These are phyloP conservation scores for Aspergillus quadricinctus DNA, from an alignment of 2,329 filamentous ascomycete genomes.

Conservation along the genomic window DNA sequence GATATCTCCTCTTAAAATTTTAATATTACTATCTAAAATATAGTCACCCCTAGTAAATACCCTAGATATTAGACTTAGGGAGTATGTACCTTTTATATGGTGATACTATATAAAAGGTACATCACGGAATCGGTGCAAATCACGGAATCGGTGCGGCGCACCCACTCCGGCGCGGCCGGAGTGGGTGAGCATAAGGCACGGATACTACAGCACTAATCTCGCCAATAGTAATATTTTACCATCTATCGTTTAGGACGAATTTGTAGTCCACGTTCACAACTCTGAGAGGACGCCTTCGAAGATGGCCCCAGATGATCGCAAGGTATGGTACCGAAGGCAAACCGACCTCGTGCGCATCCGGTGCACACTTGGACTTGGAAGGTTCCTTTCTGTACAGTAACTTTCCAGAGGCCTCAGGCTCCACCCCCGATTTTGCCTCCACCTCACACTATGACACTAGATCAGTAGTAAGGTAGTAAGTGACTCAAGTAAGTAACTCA, in stretches of 20 bases:
- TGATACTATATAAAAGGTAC: too few species aligned
- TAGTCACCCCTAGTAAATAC: too few species aligned
- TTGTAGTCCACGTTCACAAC: not conserved
- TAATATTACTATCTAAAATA: too few species aligned
- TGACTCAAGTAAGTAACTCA: not conserved
- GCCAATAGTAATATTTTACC: not conserved
- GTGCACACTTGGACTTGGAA: not conserved
- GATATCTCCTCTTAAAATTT: too few species aligned
- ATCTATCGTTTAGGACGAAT: too few species aligned
- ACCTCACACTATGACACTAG: not conserved
- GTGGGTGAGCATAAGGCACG: too few species aligned
- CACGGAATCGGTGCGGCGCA: too few species aligned
- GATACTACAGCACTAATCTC: not conserved
- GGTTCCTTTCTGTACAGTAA: not conserved
- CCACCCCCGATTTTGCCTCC: conserved; percentile 12
- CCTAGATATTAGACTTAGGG: too few species aligned
- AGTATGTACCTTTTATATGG: too few species aligned
- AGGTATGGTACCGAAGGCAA: not conserved
- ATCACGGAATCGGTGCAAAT: too few species aligned
- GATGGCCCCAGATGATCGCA: not conserved
- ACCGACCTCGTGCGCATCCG: not conserved
- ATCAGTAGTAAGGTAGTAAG: not conserved
- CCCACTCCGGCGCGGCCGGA: too few species aligned
- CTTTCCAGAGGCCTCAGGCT: not conserved
- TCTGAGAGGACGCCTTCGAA: too few species aligned